Evolutionary conservation across 1,139 yeast genomes (phyloP).

Genomic region (Kodamaea anthophila): DNA sequence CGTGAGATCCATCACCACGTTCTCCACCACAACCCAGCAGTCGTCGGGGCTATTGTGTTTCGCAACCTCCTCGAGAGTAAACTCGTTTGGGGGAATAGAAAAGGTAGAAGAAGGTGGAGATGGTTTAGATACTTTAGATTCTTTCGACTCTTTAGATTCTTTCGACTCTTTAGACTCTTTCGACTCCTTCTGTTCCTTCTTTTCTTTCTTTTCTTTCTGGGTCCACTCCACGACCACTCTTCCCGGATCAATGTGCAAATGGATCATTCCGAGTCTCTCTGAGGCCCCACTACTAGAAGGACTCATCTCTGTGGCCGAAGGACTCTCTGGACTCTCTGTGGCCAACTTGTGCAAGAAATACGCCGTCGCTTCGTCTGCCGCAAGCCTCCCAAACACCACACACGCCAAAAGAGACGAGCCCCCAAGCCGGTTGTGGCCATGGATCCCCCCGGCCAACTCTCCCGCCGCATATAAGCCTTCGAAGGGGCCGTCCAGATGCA

Average conservation of each 20-base stretch:
- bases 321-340: background rate
- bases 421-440: conserved; percentile 71
- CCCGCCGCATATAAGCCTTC: conserved; percentile 71
- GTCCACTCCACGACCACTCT: conserved; percentile 28
- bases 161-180: background rate
- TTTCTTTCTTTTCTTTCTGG: background rate
- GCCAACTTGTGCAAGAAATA: conserved; percentile 28
- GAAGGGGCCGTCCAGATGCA: conserved; percentile 41
- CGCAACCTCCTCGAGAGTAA: conserved; percentile 50
- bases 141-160: background rate
- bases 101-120: conserved; percentile 12
- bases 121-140: background rate
- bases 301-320: conserved; percentile 5
- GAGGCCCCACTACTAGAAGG: conserved; percentile 13
- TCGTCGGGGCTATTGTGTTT: conserved; percentile 57
- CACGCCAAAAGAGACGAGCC: conserved; percentile 75
- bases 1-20: conserved; percentile 79
- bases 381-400: conserved; percentile 71
- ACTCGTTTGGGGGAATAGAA: conserved; percentile 38
- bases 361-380: conserved; percentile 43
- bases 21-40: conserved; percentile 86
- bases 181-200: conserved; percentile 1
- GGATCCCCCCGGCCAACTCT: conserved; percentile 79
- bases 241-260: conserved; percentile 41
- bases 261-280: conserved; percentile 38